Conservation (phyloP, 257 asterid genomes). For the Avicennia marina region DNA sequence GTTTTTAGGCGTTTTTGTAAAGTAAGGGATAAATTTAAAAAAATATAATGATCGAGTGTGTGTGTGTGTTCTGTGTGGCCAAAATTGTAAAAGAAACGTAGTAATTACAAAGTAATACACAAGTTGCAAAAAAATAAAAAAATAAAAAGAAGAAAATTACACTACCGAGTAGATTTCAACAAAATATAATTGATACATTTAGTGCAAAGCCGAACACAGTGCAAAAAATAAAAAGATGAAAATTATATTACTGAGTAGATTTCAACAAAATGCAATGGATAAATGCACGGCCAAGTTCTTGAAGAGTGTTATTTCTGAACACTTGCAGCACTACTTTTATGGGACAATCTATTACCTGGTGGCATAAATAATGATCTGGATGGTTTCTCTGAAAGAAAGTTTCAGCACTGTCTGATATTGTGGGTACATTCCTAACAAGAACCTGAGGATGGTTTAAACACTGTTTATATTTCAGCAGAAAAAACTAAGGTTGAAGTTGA, state of each 20-base stretch:
- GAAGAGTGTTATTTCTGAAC: background rate
- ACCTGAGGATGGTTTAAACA: conserved; percentile 47
- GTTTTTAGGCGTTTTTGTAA: conserved; percentile 9
- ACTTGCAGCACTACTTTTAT: background rate
- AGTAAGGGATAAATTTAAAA: background rate
- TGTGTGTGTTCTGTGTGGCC: too few relatives aligned
- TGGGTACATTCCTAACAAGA: conserved; percentile 85
- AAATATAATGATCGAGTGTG: too few relatives aligned
- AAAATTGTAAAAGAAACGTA: too few relatives aligned
- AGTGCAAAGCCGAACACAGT: too few relatives aligned
- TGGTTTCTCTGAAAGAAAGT: conserved; percentile 73
- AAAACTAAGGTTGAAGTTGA: background rate
- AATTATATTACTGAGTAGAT: background rate
- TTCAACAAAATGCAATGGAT: too few relatives aligned
- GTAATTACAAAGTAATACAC: too few relatives aligned
- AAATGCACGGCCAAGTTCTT: too few relatives aligned
- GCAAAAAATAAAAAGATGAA: conserved; percentile 8
- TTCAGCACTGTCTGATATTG: conserved; percentile 65
- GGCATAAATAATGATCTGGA: conserved; percentile 81
- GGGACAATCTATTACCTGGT: conserved; percentile 57
- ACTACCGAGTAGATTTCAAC: background rate
- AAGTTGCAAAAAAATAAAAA: too few relatives aligned
- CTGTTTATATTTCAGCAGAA: background rate
- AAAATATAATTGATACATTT: too few relatives aligned
- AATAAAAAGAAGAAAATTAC: conserved; percentile 7